Conservation (phyloP, 495 filamentous ascomycete species). For the Penicillium atrosanguineum region DNA sequence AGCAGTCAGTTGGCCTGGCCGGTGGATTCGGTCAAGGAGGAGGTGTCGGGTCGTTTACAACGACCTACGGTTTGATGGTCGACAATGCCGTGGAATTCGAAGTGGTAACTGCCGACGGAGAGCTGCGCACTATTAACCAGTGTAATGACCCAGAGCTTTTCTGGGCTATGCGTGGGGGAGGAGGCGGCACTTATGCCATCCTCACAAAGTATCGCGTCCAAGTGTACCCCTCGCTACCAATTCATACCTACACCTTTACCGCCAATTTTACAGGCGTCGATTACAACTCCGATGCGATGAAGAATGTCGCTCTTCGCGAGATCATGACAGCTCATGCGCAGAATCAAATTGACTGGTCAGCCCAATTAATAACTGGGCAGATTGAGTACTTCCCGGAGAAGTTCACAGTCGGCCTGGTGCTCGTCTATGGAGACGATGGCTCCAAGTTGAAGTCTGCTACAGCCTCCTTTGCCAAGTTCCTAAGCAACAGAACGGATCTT, state of each 20-base stretch:
- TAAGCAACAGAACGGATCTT: conserved; percentile 8
- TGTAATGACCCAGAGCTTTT: conserved; percentile 53
- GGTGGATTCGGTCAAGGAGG: conserved; percentile 25
- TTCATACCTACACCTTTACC: conserved; percentile 17
- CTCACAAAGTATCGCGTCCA: conserved; percentile 22
- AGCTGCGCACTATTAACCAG: conserved; percentile 38
- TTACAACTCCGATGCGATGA: conserved; percentile 1
- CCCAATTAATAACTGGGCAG: conserved; percentile 12
- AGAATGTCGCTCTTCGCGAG: conserved; percentile 7
- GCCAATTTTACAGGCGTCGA: conserved; percentile 16
- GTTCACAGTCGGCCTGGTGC: conserved; percentile 11
- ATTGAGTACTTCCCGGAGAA: conserved; percentile 15
- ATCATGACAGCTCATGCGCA: conserved; percentile 14
- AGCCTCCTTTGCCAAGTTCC: conserved; percentile 1
- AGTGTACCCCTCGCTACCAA: conserved; percentile 6
- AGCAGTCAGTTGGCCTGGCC: conserved; percentile 20
- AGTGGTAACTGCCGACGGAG: conserved; percentile 50
- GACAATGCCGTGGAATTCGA: conserved; percentile 24
- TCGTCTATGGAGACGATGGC: conserved; percentile 13
- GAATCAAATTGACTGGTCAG: conserved; percentile 15
- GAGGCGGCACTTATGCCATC: conserved; percentile 27
- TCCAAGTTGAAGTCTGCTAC: conserved; percentile 15
- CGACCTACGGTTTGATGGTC: conserved; percentile 18
- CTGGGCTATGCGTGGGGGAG: conserved; percentile 45
- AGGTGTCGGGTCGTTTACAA: conserved; percentile 12